phyloP scores from a whole-genome alignment of 1,139 yeast species.

The Pichia sp. region DNA sequence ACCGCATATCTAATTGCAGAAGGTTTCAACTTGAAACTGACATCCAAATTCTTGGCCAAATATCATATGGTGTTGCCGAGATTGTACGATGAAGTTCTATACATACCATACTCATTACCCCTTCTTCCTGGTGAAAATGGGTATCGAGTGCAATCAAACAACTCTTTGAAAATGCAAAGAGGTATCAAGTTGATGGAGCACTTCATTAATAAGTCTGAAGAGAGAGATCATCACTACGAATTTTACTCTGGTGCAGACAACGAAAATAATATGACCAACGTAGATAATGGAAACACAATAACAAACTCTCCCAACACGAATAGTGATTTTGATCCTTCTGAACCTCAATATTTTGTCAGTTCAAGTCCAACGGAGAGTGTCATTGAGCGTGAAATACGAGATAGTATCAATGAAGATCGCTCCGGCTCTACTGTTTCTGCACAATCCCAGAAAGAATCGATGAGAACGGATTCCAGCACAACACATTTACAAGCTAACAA shows the following conservation, averaged over 20 bases:
- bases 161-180: constrained; percentile 58
- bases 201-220: constrained; percentile 75
- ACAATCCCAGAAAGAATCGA: neutral
- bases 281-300: constrained; percentile 3
- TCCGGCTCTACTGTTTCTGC: constrained; percentile 15
- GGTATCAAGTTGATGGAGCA: constrained; percentile 69
- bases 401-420: constrained; percentile 13
- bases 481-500: neutral
- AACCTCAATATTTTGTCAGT: constrained; percentile 57
- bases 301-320: constrained; percentile 23
- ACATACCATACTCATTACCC: constrained; percentile 86
- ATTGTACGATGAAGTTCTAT: constrained; percentile 83
- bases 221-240: constrained; percentile 85
- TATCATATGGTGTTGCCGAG: constrained; percentile 83
- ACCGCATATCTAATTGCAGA: constrained; percentile 90
- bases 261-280: constrained; percentile 19
- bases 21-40: constrained; percentile 62
- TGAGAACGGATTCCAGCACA: neutral
- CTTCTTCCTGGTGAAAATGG: constrained; percentile 85
- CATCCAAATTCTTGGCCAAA: constrained; percentile 59
- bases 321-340: constrained; percentile 55
- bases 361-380: constrained; percentile 31
- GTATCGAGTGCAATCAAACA: constrained; percentile 74
- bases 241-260: constrained; percentile 69
- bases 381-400: constrained; percentile 24